Base-by-base conservation (phyloP, 805 yeast genomes). In the Pichia nanzhaoensis region DNA sequence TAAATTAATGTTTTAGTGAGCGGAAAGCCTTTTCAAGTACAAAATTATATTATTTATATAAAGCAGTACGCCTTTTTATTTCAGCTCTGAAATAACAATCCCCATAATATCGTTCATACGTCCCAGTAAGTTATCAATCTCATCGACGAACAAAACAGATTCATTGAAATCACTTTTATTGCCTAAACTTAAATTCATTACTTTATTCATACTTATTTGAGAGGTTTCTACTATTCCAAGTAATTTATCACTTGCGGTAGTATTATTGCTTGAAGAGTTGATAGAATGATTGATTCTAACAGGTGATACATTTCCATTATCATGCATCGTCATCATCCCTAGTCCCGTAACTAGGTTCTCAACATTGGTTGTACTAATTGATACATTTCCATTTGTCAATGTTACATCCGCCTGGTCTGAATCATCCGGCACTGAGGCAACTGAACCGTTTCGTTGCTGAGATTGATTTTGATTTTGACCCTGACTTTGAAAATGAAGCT, bases 281-380 rank as follows among this genome's bases (percentile, higher is more conserved):
- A 27, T 38, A 1, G 19, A 18, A 28, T 14, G 7, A 10, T 24
- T 30, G n/a, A 7, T 9, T 33, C 32, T 42, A 10, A 41, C 21
- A 17, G 48, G 48, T 19, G 48, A 45, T 3, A 33, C 22, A 9
- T 41, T 45, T 3, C 39, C 45, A 45, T n/a, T 37, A 19, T 45
- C 44, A 40, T 32, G 19, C 10, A 41, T 28, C 7, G 42, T 45
- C 45, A 37, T 41, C 48, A 45, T 45, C 8, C 48, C 48, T 39
- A 45, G 39, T n/a, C 48, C 48, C 2, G 48, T 45, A 16, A 45
- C 45, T 2, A 37, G 9, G 24, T 41, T 45, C 3, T 41, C 39
- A 21, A 9, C 17, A 20, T 21, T 19, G 6, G 37, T 34, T 4
- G 34, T 39, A 18, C n/a, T 39, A 5, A 5, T 4, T 4, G 35